Conservation (phyloP, 2,329 filamentous ascomycete genomes). For the Hortaea sp. region DNA sequence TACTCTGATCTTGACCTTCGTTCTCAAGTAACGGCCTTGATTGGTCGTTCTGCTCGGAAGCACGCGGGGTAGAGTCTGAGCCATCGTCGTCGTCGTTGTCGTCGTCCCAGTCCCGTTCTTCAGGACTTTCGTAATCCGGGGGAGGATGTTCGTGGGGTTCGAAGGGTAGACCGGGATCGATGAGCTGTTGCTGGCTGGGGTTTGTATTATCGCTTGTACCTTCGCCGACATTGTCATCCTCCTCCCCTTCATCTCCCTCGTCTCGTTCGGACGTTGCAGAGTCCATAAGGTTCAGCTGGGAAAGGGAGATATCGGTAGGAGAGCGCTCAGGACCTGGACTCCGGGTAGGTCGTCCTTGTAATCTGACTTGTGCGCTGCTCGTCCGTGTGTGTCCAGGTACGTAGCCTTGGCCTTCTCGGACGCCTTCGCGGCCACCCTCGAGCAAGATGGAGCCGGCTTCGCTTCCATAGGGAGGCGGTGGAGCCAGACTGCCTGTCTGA, state of each 20-base stretch:
- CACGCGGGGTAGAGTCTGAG: slow-evolving; percentile 18
- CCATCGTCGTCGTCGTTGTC: slow-evolving; percentile 5
- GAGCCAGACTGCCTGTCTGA: slow-evolving; percentile 88
- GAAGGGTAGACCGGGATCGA: slow-evolving; percentile 19
- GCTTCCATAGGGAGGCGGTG: slow-evolving; percentile 90
- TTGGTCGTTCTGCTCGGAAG: slow-evolving; percentile 10
- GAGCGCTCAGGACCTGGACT: slow-evolving; percentile 84
- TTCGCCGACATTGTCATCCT: slow-evolving; percentile 47
- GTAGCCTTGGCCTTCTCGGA: slow-evolving; percentile 44
- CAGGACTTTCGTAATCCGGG: slow-evolving; percentile 40
- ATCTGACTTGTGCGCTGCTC: slow-evolving; percentile 66
- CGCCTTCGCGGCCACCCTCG: slow-evolving; percentile 59
- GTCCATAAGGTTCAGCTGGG: slow-evolving; percentile 66
- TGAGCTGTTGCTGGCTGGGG: slow-evolving; percentile 7
- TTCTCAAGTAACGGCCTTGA: slow-evolving; percentile 7
- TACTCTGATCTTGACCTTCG: neutral
- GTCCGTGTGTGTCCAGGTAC: slow-evolving; percentile 60
- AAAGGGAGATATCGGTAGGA: slow-evolving; percentile 91
- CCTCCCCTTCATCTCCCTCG: slow-evolving; percentile 11
- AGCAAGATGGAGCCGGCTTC: slow-evolving; percentile 94
- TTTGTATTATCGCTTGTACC: slow-evolving; percentile 47
- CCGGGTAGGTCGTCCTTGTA: slow-evolving; percentile 55
- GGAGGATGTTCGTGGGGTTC: slow-evolving; percentile 29
- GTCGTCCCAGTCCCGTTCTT: slow-evolving; percentile 14
- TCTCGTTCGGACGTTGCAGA: slow-evolving; percentile 30